A percentile compares a stretch with the other conserved stretches of the same genome.
These are phyloP conservation scores for Leccinum angustisporum DNA, from an alignment of 1,284 basidiomycete genomes.

Conservation along the genomic window DNA sequence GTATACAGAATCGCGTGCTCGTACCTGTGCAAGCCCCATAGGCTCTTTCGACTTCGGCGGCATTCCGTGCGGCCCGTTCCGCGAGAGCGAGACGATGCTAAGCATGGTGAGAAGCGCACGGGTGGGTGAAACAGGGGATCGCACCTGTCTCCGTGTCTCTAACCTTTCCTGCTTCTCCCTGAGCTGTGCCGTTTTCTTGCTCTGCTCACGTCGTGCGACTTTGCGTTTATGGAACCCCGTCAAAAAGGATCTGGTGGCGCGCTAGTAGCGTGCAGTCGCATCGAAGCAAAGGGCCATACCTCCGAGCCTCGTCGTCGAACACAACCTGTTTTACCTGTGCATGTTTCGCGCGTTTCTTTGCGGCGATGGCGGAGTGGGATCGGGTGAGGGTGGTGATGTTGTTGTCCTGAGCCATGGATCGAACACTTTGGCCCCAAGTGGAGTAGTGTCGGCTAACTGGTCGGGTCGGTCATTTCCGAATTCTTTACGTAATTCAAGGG, in stretches of 20 bases:
- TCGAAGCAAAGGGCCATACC: conserved; percentile 38
- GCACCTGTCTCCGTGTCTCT: conserved; percentile 69
- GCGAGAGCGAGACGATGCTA: conserved; percentile 71
- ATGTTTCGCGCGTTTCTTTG: conserved; percentile 57
- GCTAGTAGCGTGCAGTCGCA: conserved; percentile 5
- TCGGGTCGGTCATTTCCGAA: conserved; percentile 21
- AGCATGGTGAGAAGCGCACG: conserved; percentile 17
- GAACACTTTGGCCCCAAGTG: background rate
- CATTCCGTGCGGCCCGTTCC: conserved; percentile 70
- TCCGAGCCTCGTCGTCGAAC: conserved; percentile 76
- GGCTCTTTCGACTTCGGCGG: conserved; percentile 66
- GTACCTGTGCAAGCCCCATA: conserved; percentile 56
- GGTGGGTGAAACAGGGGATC: conserved; percentile 20
- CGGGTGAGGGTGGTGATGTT: conserved; percentile 60
- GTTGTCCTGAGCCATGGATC: conserved; percentile 39
- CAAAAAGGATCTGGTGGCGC: conserved; percentile 64
- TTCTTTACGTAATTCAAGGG: conserved; percentile 30
- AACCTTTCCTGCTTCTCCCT: conserved; percentile 67
- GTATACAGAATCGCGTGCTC: conserved; percentile 4
- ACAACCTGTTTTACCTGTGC: conserved; percentile 68
- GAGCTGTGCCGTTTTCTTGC: conserved; percentile 64
- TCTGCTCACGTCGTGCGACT: conserved; percentile 68
- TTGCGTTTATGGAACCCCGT: conserved; percentile 89
- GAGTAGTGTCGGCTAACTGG: conserved; percentile 10
- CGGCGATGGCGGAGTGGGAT: conserved; percentile 57